Evolutionary conservation across 2,329 filamentous ascomycete genomes (phyloP).

Genomic region (Fusarium mexicanum): DNA sequence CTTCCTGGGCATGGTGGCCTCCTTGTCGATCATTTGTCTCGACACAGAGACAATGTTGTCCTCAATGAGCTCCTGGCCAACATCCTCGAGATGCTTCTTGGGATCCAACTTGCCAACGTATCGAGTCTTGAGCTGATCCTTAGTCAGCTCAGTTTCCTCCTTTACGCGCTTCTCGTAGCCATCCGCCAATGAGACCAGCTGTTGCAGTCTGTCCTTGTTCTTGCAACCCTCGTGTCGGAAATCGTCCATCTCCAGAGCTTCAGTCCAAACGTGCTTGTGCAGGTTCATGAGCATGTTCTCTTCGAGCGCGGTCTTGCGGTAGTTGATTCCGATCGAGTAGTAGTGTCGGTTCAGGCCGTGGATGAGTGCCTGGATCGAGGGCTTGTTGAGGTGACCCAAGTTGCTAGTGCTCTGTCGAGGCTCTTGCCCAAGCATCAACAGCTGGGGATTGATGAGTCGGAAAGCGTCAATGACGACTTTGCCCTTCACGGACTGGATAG

Average conservation of each 20-base stretch:
- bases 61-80: slow-evolving; percentile 96
- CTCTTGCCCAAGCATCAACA: slow-evolving; percentile 97
- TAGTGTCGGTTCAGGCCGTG: slow-evolving; percentile 98
- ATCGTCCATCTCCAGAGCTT: slow-evolving; percentile 96
- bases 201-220: slow-evolving; percentile 89
- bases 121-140: slow-evolving; percentile 97
- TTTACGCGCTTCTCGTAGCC: slow-evolving; percentile 99
- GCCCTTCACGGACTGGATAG: slow-evolving; percentile 98
- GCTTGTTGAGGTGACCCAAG: slow-evolving; percentile 97
- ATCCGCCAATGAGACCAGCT: slow-evolving; percentile 88
- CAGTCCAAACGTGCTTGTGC: slow-evolving; percentile 99
- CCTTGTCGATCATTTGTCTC: slow-evolving; percentile 99
- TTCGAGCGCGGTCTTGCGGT: slow-evolving; percentile 95
- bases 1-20: slow-evolving; percentile 88
- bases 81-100: slow-evolving; percentile 98
- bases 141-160: slow-evolving; percentile 96
- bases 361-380: slow-evolving; percentile 98
- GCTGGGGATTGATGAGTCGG: slow-evolving; percentile 97
- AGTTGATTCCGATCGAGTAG: slow-evolving; percentile 99
- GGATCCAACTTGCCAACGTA: slow-evolving; percentile 99
- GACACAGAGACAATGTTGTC: slow-evolving; percentile 99
- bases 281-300: slow-evolving; percentile 99
- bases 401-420: slow-evolving; percentile 98
- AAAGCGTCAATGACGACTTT: slow-evolving; percentile 99
- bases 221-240: slow-evolving; percentile 85